A percentile compares a stretch with the other conserved stretches of the same genome.
phyloP scores from a whole-genome alignment of 345 rosid species.

The Eucalyptus curtisii region DNA sequence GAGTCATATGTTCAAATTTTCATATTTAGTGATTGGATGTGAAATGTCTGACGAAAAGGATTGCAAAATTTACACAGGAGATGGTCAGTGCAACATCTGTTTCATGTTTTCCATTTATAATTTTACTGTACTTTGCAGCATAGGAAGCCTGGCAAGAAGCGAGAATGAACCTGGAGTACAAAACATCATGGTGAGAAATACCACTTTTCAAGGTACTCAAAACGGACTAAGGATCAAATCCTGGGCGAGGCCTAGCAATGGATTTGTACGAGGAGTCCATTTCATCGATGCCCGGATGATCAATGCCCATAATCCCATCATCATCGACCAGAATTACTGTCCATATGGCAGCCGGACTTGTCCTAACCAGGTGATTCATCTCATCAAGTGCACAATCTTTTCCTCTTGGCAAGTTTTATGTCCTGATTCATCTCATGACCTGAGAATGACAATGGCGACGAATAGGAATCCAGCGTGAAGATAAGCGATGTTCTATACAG shows the following conservation, averaged over 20 bases:
- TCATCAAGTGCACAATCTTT: neutral
- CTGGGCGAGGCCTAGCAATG: conserved; percentile 55
- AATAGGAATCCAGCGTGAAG: conserved; percentile 15
- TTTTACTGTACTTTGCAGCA: conserved; percentile 14
- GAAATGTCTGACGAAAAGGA: neutral
- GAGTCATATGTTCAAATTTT: neutral
- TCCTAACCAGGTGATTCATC: conserved; percentile 27
- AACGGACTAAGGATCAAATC: conserved; percentile 59
- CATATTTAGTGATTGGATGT: neutral
- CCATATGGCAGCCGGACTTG: conserved; percentile 27
- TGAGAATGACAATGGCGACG: neutral
- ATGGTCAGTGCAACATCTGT: neutral
- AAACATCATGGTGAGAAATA: conserved; percentile 28
- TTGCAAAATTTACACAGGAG: neutral
- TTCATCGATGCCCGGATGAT: conserved; percentile 22
- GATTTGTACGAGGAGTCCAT: conserved; percentile 29
- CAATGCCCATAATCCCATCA: conserved; percentile 30
- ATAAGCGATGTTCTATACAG: conserved; percentile 14
- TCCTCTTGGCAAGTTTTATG: neutral
- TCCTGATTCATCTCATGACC: neutral
- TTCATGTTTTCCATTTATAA: neutral
- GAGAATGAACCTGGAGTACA: conserved; percentile 36
- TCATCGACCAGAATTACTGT: conserved; percentile 56
- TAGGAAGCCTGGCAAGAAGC: conserved; percentile 40
- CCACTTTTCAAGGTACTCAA: conserved; percentile 19